Base-by-base conservation (phyloP, 768 basidiomycete genomes). In the Lenzites betulinus region DNA sequence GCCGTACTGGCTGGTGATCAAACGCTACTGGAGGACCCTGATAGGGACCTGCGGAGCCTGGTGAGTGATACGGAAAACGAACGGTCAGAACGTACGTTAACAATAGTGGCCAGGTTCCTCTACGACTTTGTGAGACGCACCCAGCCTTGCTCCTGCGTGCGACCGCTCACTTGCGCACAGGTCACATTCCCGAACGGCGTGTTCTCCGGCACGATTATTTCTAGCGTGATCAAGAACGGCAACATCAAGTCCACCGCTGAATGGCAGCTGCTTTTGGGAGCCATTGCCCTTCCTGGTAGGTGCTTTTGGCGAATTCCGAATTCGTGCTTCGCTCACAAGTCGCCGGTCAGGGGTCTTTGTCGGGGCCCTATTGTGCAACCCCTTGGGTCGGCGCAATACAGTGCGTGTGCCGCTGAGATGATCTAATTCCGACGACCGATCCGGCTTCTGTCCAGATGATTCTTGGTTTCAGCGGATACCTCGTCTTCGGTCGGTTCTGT, bases 1-100 rank as follows among this genome's bases (percentile, higher is more conserved):
- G 18, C 88, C 89, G 7, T 90, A 91, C 68, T 59, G 63, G 58
- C 76, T 90, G 23, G 81, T 84, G 12, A 1, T 88, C 53, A 83
- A 79, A 68, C 74, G 80, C 22, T 91, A 90, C 70, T 90, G 89
- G 89, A 81, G 74, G 62, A 51, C 83, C 7, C 73, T 92, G 20
- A 83, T 89, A 53, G 90, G 90, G 11, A 92, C 88, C 6, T 85
- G 83, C 59, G 88, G 87, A 16, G 86, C 88, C 44, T 91, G 89
- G 89, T 85, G 49, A 51, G 76, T 63, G 25, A 18, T 33, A 18
- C 23, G 50, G 26, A 26, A 22, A 13, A 9, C 6, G 18, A 11
- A 33, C 7, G 53, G 57, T 65, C 39, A 30, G 43, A 18, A 9
- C 26, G n/a, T 43, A 50, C 11, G 16, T 43, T 46, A 33, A 39